Evolutionary conservation across 352 stramenopile genomes (phyloP).

Genomic region (Globisporangium alternatum): DNA sequence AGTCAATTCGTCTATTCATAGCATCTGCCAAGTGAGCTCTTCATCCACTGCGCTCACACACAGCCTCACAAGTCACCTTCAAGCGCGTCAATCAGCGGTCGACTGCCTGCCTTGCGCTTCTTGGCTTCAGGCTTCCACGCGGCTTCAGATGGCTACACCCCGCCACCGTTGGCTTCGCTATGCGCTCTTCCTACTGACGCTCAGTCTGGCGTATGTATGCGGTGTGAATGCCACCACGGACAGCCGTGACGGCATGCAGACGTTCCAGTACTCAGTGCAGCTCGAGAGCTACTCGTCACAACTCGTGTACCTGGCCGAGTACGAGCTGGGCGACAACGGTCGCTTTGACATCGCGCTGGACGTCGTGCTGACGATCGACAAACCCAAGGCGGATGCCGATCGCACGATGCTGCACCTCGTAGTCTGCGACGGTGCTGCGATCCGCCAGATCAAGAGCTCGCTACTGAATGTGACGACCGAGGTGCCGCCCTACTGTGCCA

Average conservation of each 20-base stretch:
- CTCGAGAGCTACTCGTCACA: constrained; percentile 23
- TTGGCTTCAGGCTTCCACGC: background rate
- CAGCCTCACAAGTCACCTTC: background rate
- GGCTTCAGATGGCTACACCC: background rate
- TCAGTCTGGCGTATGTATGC: background rate
- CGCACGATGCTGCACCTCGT: constrained; percentile 51
- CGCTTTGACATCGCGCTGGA: constrained; percentile 41
- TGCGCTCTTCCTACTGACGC: background rate
- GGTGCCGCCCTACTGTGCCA: constrained; percentile 37
- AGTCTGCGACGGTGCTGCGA: constrained; percentile 32
- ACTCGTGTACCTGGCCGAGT: constrained; percentile 37
- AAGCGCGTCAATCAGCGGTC: background rate
- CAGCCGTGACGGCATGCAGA: background rate
- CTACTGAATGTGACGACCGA: constrained; percentile 10
- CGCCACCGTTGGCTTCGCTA: background rate
- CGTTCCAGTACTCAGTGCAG: constrained; percentile 24
- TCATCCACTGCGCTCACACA: background rate
- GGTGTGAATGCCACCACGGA: background rate
- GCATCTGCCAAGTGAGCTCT: background rate
- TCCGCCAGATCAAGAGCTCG: constrained; percentile 15
- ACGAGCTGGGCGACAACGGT: constrained; percentile 32
- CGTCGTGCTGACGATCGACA: constrained; percentile 36
- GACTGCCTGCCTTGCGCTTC: too few species aligned
- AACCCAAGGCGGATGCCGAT: constrained; percentile 20
- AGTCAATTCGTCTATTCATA: background rate